phyloP scores from a whole-genome alignment of 2,329 filamentous ascomycete genomes.

The Epichloe glyceriae region DNA sequence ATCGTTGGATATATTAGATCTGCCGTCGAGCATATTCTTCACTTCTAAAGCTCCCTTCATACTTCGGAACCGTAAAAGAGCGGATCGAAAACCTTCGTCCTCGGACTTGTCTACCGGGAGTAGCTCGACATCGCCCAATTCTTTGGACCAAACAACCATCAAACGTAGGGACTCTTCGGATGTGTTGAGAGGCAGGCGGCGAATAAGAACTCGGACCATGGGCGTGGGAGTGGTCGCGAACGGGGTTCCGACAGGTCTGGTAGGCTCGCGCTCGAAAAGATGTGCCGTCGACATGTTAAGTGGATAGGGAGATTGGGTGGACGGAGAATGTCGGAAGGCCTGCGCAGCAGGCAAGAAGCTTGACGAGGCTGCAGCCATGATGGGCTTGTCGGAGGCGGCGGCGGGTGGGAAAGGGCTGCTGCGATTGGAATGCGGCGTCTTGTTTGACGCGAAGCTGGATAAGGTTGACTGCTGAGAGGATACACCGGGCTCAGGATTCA shows the following conservation, averaged over 20 bases:
- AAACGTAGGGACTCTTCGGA: constrained; percentile 39
- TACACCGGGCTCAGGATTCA: constrained; percentile 15
- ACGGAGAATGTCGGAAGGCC: constrained; percentile 21
- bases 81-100: constrained; percentile 37
- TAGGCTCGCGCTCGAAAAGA: constrained; percentile 27
- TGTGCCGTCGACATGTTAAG: constrained; percentile 19
- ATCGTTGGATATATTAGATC: constrained; percentile 36
- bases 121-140: constrained; percentile 38
- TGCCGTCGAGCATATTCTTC: constrained; percentile 44
- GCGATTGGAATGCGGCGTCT: constrained; percentile 16
- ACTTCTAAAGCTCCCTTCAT: constrained; percentile 40
- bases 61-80: constrained; percentile 40
- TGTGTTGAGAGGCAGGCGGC: constrained; percentile 39
- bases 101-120: constrained; percentile 35
- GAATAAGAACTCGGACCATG: constrained; percentile 35
- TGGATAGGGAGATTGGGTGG: constrained; percentile 21
- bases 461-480: constrained; percentile 11
- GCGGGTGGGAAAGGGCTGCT: constrained; percentile 19
- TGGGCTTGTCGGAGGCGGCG: constrained; percentile 15
- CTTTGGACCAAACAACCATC: constrained; percentile 47
- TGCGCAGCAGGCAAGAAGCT: constrained; percentile 28
- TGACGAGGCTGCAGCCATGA: constrained; percentile 29
- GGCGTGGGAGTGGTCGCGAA: constrained; percentile 22
- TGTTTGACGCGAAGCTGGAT: constrained; percentile 14
- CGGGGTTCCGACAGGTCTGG: constrained; percentile 26